Base-by-base conservation (phyloP, 2,329 filamentous ascomycete species). In the Microcera coccophila region DNA sequence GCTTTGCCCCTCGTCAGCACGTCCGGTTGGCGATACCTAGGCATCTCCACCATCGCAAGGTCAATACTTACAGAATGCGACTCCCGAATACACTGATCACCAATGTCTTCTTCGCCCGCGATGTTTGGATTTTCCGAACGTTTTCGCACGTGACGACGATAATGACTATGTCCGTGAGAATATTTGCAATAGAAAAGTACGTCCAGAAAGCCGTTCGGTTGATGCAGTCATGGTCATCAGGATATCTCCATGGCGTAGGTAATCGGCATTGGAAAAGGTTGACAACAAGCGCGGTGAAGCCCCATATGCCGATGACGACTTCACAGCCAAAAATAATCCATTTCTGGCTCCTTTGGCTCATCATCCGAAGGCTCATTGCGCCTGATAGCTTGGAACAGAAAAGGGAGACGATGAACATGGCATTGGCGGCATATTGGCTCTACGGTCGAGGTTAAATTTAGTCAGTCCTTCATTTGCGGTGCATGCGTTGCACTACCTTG, bases 71-170 rank as follows among this genome's bases (percentile, higher is more conserved):
- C 60, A 62, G 39, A 4, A 62, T 58, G 38, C 60, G 54, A 24
- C 60, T 59, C 0, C 60, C 60, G 28, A 62, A 62, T 4, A 62
- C 60, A 5, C 50, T 39, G 20, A 62, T 61, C 2, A 62, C 60
- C 7, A 62, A 24, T 0, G 45, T 41, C 47, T 57, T 61, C 36
- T 62, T 62, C 1, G 48, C 46, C 48, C 44, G 50, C 0, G 57
- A 54, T 0, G 59, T 62, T 11, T 62, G 58, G 22, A 62, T 62
- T 36, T 52, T 59, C 14, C 53, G 35, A 2, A 60, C 55, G 18
- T 57, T 61, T 4, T 61, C 55, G 0, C 45, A 42, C 57, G 62
- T 61, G 4, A 63, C 41, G 0, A 57, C 39, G 3, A 64, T 49
- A 2, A 58, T 53, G 0, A 43, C 42, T 3, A 63, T 34, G 21